Percentiles rank a stretch among this genome's conserved stretches.
Evolutionary conservation across 441 rosid species (phyloP).

Genomic region (Lepidium campestre): DNA sequence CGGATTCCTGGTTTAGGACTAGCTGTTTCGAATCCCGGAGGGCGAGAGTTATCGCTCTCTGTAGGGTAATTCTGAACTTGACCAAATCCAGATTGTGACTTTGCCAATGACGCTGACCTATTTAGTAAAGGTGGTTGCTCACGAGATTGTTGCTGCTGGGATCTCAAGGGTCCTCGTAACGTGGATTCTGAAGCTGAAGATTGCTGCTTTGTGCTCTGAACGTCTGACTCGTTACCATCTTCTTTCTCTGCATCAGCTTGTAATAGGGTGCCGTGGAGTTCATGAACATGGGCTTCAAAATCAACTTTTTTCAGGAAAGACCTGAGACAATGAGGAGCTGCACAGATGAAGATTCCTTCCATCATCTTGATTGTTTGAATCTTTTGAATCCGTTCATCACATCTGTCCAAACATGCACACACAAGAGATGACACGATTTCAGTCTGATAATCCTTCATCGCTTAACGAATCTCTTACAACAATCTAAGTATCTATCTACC

Average conservation of each 20-base stretch:
- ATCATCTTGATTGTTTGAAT: slow-evolving; percentile 90
- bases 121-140: slow-evolving; percentile 46
- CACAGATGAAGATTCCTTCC: slow-evolving; percentile 96
- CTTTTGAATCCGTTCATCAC: slow-evolving; percentile 91
- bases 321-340: slow-evolving; percentile 93
- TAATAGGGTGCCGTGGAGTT: slow-evolving; percentile 56
- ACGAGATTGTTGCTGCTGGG: slow-evolving; percentile 52
- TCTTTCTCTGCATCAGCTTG: slow-evolving; percentile 63
- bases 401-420: slow-evolving; percentile 34
- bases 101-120: slow-evolving; percentile 50
- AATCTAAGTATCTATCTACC: not conserved
- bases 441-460: not conserved
- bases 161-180: slow-evolving; percentile 56
- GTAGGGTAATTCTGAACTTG: slow-evolving; percentile 48
- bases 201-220: slow-evolving; percentile 52
- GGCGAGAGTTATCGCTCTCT: slow-evolving; percentile 45
- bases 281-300: slow-evolving; percentile 73
- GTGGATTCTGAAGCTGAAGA: slow-evolving; percentile 67
- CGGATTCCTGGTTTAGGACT: slow-evolving; percentile 49
- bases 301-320: slow-evolving; percentile 75
- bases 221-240: slow-evolving; percentile 56
- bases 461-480: not conserved
- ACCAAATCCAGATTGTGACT: slow-evolving; percentile 44
- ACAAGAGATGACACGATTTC: not conserved
- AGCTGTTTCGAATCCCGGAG: slow-evolving; percentile 60